Evolutionary conservation across 129 eudicot species (phyloP).

Genomic region (Flaveria brownii): DNA sequence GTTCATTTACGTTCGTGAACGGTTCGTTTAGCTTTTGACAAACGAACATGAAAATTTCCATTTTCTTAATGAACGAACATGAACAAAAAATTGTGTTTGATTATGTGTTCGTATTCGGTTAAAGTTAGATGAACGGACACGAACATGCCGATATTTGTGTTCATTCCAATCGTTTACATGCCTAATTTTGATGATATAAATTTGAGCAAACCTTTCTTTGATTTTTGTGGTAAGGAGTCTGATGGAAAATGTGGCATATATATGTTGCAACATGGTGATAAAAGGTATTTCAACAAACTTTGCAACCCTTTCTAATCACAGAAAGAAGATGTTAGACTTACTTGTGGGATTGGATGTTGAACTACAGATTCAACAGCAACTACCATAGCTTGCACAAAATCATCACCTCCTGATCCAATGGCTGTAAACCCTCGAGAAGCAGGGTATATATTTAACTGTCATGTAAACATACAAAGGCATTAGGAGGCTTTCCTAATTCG

Average conservation of each 20-base stretch:
- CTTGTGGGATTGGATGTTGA: constrained; percentile 80
- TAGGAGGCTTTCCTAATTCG: too few relatives aligned
- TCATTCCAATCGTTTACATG: too few relatives aligned
- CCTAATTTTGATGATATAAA: too few relatives aligned
- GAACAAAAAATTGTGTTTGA: too few relatives aligned
- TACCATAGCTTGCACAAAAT: constrained; percentile 94
- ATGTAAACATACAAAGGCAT: constrained; percentile 12
- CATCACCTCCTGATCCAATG: constrained; percentile 97
- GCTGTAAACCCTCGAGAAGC: constrained; percentile 95
- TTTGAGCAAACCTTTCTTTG: neutral
- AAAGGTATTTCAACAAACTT: neutral
- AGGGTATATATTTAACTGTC: constrained; percentile 81
- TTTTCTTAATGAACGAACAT: too few relatives aligned
- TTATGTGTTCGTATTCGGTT: too few relatives aligned
- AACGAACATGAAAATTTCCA: too few relatives aligned
- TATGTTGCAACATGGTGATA: neutral
- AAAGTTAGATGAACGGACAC: too few relatives aligned
- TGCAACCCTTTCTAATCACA: neutral
- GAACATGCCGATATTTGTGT: too few relatives aligned
- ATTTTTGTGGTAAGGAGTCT: neutral
- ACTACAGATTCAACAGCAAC: constrained; percentile 96
- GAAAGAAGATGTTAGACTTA: constrained; percentile 26
- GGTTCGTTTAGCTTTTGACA: too few relatives aligned
- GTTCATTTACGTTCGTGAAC: too few relatives aligned
- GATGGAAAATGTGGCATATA: neutral